Evolutionary conservation across 2,329 filamentous ascomycete genomes (phyloP).

Genomic region (Phyllosticta ampelicida): DNA sequence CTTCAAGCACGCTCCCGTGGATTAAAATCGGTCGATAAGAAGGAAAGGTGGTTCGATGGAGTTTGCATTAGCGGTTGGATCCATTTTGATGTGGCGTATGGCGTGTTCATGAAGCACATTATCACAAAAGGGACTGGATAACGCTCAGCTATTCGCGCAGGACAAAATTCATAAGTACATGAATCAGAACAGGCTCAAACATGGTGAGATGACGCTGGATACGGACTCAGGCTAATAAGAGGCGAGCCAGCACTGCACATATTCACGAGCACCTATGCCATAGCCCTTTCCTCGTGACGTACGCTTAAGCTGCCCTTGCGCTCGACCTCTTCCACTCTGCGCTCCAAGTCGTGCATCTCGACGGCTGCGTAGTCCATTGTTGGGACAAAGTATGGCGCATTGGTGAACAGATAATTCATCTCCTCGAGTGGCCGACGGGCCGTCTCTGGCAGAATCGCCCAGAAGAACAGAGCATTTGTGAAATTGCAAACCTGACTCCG

Average conservation of each 20-base stretch:
- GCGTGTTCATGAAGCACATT: slow-evolving; percentile 1
- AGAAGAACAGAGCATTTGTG: slow-evolving; percentile 59
- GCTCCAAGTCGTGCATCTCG: slow-evolving; percentile 47
- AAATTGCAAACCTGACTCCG: slow-evolving; percentile 51
- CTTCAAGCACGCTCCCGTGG: slow-evolving; percentile 54
- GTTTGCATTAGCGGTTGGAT: neutral
- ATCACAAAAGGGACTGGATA: neutral
- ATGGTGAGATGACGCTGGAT: neutral
- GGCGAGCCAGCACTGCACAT: neutral
- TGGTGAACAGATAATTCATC: slow-evolving; percentile 56
- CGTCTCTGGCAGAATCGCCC: slow-evolving; percentile 56
- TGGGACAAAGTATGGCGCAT: slow-evolving; percentile 53
- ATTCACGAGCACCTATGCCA: neutral
- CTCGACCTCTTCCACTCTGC: slow-evolving; percentile 46
- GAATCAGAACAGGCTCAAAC: neutral
- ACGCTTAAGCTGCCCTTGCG: slow-evolving; percentile 33
- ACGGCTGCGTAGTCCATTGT: slow-evolving; percentile 45
- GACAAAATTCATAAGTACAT: neutral
- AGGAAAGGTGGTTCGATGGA: neutral
- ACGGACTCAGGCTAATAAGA: neutral
- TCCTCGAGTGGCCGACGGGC: slow-evolving; percentile 54
- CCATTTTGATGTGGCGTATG: slow-evolving; percentile 2
- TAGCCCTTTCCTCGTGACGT: slow-evolving; percentile 7
- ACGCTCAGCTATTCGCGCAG: neutral
- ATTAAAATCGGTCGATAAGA: slow-evolving; percentile 19